phyloP scores from a whole-genome alignment of 441 rosid genomes.

The Adansonia gregorii region DNA sequence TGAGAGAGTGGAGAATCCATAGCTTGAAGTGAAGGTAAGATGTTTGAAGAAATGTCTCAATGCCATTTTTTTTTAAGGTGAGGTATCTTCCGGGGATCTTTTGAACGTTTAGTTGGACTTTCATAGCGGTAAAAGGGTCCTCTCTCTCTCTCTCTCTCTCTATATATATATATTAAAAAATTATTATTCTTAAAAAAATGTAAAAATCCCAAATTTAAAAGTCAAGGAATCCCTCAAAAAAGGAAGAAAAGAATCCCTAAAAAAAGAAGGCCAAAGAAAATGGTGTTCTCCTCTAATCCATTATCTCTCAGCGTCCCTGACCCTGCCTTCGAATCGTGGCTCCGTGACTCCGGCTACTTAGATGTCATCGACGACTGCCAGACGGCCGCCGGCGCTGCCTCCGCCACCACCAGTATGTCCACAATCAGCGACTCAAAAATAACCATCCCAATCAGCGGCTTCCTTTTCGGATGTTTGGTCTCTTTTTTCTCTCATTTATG shows the following conservation, averaged over 20 bases:
- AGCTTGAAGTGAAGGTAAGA: constrained; percentile 35
- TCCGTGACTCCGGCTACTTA: constrained; percentile 95
- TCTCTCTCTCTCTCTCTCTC: too few relatives aligned
- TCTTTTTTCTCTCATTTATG: constrained; percentile 46
- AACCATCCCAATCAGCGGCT: constrained; percentile 30
- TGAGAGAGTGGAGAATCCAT: constrained; percentile 32
- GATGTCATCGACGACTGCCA: constrained; percentile 76
- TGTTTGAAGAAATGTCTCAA: constrained; percentile 66
- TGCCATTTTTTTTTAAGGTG: constrained; percentile 41
- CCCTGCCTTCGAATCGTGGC: constrained; percentile 87
- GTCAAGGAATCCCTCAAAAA: neutral
- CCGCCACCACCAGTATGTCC: constrained; percentile 29
- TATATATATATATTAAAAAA: too few relatives aligned
- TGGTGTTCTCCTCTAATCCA: constrained; percentile 75
- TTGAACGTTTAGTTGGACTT: constrained; percentile 3
- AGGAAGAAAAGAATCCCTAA: neutral
- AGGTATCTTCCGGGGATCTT: neutral
- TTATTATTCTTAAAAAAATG: too few relatives aligned
- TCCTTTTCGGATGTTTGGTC: constrained; percentile 43
- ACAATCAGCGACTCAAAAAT: constrained; percentile 29
- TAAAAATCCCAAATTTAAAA: neutral
- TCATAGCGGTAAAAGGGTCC: constrained; percentile 1
- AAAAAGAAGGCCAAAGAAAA: constrained; percentile 4
- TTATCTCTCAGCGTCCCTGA: constrained; percentile 77
- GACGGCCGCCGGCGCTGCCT: constrained; percentile 28